Evolutionary conservation across 148 eudicot genomes (phyloP).

Genomic region (Rhododendron williamsianum): DNA sequence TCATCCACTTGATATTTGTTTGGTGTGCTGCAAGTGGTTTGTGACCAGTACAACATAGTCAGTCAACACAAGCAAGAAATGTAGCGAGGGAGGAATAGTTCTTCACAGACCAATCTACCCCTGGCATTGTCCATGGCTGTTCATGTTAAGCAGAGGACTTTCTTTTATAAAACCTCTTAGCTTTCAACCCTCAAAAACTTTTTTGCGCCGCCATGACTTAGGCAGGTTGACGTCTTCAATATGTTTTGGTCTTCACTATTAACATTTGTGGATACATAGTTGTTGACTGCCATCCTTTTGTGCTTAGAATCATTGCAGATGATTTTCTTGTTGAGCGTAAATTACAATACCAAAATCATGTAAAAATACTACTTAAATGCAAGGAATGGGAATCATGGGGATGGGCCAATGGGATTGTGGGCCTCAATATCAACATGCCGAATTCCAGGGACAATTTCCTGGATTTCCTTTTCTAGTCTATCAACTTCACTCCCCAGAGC

Average conservation of each 20-base stretch:
- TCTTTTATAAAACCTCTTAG: not conserved
- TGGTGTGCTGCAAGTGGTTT: not conserved
- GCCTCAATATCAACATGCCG: slow-evolving; percentile 96
- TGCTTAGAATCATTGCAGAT: not conserved
- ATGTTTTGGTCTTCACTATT: not conserved
- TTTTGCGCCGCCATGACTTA: not conserved
- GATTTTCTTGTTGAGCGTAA: not conserved
- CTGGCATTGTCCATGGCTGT: not conserved
- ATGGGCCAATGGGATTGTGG: slow-evolving; percentile 67
- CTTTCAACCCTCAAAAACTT: not conserved
- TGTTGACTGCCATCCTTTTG: not conserved
- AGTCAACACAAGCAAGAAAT: not conserved
- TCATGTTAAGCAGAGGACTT: not conserved
- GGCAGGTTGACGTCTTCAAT: not conserved
- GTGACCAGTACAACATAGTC: no score
- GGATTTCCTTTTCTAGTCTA: slow-evolving; percentile 82
- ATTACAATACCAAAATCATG: not conserved
- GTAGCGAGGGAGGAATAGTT: not conserved
- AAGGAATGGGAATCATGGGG: slow-evolving; percentile 25
- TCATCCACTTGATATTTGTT: not conserved
- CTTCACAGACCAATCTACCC: not conserved
- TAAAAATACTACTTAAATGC: not conserved
- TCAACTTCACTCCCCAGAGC: slow-evolving; percentile 98
- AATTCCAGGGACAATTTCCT: slow-evolving; percentile 92
- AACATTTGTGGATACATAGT: not conserved